phyloP scores from a whole-genome alignment of 1,284 basidiomycete genomes.

The Irpex sp. region DNA sequence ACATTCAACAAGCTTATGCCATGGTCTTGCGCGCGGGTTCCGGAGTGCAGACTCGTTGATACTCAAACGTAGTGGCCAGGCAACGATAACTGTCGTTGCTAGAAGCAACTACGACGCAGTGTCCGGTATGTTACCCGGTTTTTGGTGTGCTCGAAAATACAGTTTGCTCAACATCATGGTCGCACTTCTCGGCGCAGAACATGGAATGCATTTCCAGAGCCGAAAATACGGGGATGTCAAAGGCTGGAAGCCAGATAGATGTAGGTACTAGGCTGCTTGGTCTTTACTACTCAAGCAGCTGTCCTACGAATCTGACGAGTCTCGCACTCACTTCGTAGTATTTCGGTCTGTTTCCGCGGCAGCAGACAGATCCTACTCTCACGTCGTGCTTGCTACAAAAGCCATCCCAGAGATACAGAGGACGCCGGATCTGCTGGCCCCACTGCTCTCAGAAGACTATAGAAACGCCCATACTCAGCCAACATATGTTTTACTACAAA shows the following conservation, averaged over 20 bases:
- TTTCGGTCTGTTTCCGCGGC: slow-evolving; percentile 57
- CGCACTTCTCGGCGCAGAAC: slow-evolving; percentile 24
- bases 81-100: slow-evolving; percentile 72
- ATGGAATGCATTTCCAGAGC: slow-evolving; percentile 56
- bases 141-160: not conserved
- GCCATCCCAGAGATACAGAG: slow-evolving; percentile 65
- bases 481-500: slow-evolving; percentile 70
- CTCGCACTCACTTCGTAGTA: slow-evolving; percentile 35
- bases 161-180: not conserved
- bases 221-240: slow-evolving; percentile 55
- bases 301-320: not conserved
- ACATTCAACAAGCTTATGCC: not conserved
- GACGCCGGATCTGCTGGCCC: slow-evolving; percentile 55
- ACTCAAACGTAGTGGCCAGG: slow-evolving; percentile 57
- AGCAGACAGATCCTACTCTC: slow-evolving; percentile 56
- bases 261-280: slow-evolving; percentile 34
- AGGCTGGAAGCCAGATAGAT: slow-evolving; percentile 60
- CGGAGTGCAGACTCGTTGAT: slow-evolving; percentile 52
- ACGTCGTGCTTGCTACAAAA: slow-evolving; percentile 72
- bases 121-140: slow-evolving; percentile 33
- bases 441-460: slow-evolving; percentile 53
- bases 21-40: not conserved
- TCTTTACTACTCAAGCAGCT: too few species aligned
- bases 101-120: slow-evolving; percentile 68
- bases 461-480: slow-evolving; percentile 45